Base-by-base conservation (phyloP, 345 rosid genomes). In the Eucalyptus urophylla region DNA sequence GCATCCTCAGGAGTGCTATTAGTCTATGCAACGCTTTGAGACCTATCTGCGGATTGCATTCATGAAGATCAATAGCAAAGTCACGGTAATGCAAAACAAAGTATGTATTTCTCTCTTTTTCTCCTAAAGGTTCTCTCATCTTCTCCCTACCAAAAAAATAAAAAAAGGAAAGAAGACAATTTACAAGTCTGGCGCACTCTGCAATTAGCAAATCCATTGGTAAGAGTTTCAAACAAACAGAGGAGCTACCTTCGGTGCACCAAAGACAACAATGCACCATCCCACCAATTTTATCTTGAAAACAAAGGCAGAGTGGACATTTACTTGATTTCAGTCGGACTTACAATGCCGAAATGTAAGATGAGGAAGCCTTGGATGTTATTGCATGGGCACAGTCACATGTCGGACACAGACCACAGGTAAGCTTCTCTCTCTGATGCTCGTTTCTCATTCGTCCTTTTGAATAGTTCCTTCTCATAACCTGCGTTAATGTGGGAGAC, bases 401-500 rank as follows among this genome's bases (percentile, higher is more conserved):
- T 97, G 53, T 98, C 99, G 4, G 99, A 90, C 24, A 96, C 98
- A 14, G 99, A 93, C 99, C 99, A 98, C 10, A 97, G 95, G 90
- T 97, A 98, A 67, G 99, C 99, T 91, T 98, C 99, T 89, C 90
- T 93, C 89, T 98, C 97, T 1, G 98, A 95, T 50, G 99, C 99
- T 90, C 88, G 92, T 87, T 94, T 98, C 92, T 98, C 98, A 58
- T 95, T 98, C 50, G 31, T 29, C 90, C 94, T 95, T 87, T 91
- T 92, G 90, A 97, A 94, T 94, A 95, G 47, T 58, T 92, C 87
- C 92, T 96, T 96, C 95, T 98, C 99, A 87, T 89, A 93, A 37
- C 99, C 99, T 97, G 90, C 90, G 1, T 86, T 49, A 69, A 69
- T 67, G 47, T 44, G 40, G 16, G 37, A 31, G 40, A 62, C 65